phyloP scores from a whole-genome alignment of 306 rosid genomes.

The Glycine soja region DNA sequence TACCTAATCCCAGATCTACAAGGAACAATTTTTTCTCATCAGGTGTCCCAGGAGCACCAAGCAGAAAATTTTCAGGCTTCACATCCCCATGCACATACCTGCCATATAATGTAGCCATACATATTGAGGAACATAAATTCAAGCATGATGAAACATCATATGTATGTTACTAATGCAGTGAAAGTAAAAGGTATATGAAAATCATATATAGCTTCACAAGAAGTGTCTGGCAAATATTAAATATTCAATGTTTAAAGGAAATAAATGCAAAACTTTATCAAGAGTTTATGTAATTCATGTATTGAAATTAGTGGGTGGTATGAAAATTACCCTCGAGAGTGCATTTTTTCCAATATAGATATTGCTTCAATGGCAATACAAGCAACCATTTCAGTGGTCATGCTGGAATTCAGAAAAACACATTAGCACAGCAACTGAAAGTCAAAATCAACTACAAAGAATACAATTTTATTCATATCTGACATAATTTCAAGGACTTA shows the following conservation, averaged over 20 bases:
- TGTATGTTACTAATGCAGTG: background rate
- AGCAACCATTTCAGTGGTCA: slow-evolving; percentile 98
- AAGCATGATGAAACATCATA: slow-evolving; percentile 33
- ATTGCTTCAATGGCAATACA: slow-evolving; percentile 99
- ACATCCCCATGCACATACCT: slow-evolving; percentile 97
- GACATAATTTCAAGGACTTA: slow-evolving; percentile 51
- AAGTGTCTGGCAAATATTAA: background rate
- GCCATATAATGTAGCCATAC: slow-evolving; percentile 42
- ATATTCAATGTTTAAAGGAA: slow-evolving; percentile 26
- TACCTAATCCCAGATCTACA: slow-evolving; percentile 95
- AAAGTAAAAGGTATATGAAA: background rate
- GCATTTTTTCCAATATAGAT: slow-evolving; percentile 97
- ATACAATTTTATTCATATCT: background rate
- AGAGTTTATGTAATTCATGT: background rate
- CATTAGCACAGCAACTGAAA: slow-evolving; percentile 21
- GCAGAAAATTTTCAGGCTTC: slow-evolving; percentile 94
- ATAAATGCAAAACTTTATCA: background rate
- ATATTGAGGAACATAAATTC: slow-evolving; percentile 34
- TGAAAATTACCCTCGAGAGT: slow-evolving; percentile 78
- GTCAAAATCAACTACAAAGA: slow-evolving; percentile 2
- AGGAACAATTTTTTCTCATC: slow-evolving; percentile 84
- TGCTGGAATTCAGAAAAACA: slow-evolving; percentile 59
- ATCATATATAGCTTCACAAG: slow-evolving; percentile 20
- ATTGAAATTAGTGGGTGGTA: slow-evolving; percentile 6
- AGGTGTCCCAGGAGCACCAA: slow-evolving; percentile 78